Percentiles rank a stretch among this genome's conserved stretches.
Evolutionary conservation across 2,329 filamentous ascomycete species (phyloP).

Genomic region (Stagonosporopsis vannaccii): DNA sequence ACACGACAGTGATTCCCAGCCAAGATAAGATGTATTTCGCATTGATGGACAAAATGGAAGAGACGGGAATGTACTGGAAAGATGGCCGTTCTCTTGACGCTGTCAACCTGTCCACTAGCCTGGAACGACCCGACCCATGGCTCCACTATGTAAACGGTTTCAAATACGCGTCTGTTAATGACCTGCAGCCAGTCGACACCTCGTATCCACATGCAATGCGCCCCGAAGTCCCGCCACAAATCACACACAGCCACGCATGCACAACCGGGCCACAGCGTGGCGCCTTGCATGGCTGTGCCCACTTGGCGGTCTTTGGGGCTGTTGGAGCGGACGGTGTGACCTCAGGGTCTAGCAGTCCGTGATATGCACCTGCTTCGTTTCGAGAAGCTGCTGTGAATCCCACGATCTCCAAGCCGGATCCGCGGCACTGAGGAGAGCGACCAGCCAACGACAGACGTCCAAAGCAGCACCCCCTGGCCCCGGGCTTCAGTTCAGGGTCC

Average conservation of each 20-base stretch:
- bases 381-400: conserved; percentile 9
- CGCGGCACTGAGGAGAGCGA: conserved; percentile 5
- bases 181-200: conserved; percentile 14
- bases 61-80: neutral
- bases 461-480: conserved; percentile 1
- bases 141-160: conserved; percentile 18
- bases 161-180: conserved; percentile 11
- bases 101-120: neutral
- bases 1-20: neutral
- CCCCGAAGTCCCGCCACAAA: conserved; percentile 21
- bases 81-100: neutral
- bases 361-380: conserved; percentile 13
- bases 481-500: conserved; percentile 4
- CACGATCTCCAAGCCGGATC: conserved; percentile 19
- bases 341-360: conserved; percentile 8
- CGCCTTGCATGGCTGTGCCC: conserved; percentile 23
- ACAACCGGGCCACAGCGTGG: conserved; percentile 14
- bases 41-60: neutral
- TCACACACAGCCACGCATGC: conserved; percentile 24
- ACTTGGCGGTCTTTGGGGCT: conserved; percentile 14
- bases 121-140: conserved; percentile 17
- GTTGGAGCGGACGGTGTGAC: conserved; percentile 15
- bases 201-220: conserved; percentile 13
- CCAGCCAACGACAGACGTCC: conserved; percentile 5
- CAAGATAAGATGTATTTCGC: neutral